Evolutionary conservation across 192 early-diverging fungal species (phyloP).

Genomic region (Cetraspora pellucida): DNA sequence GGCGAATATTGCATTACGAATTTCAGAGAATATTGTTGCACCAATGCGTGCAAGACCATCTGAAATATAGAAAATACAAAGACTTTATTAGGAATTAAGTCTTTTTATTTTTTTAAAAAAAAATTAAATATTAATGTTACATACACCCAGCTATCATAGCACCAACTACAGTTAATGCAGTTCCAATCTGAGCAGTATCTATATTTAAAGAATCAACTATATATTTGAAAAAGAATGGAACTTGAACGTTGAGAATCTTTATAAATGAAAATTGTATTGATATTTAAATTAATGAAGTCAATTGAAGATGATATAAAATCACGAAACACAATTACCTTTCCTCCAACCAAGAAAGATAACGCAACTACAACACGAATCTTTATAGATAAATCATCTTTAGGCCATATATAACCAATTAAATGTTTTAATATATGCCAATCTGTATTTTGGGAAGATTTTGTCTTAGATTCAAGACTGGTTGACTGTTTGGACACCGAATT

Average conservation of each 20-base stretch:
- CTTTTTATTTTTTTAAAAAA: too few species aligned
- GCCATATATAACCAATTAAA: too few species aligned
- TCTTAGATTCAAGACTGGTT: too few species aligned
- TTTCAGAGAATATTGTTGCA: constrained; percentile 79
- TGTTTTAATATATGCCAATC: too few species aligned
- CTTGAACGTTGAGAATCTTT: constrained; percentile 84
- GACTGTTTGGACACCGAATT: too few species aligned
- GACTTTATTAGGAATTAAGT: too few species aligned
- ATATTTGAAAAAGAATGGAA: constrained; percentile 95
- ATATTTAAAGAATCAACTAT: constrained; percentile 85
- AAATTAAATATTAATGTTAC: too few species aligned
- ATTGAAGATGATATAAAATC: constrained; percentile 13
- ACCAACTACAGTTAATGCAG: constrained; percentile 79
- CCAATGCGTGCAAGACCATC: constrained; percentile 90
- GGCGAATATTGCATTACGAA: constrained; percentile 93
- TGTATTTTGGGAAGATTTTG: too few species aligned
- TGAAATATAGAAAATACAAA: constrained; percentile 18
- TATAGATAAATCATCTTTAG: constrained; percentile 67
- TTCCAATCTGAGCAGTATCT: constrained; percentile 61
- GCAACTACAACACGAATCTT: constrained; percentile 88
- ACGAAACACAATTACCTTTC: constrained; percentile 52
- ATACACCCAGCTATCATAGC: constrained; percentile 79
- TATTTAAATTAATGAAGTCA: constrained; percentile 27
- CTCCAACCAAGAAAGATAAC: constrained; percentile 77
- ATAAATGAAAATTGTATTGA: constrained; percentile 16